Evolutionary conservation across 2,329 filamentous ascomycete genomes (phyloP).

Genomic region (Daldinia sp.): DNA sequence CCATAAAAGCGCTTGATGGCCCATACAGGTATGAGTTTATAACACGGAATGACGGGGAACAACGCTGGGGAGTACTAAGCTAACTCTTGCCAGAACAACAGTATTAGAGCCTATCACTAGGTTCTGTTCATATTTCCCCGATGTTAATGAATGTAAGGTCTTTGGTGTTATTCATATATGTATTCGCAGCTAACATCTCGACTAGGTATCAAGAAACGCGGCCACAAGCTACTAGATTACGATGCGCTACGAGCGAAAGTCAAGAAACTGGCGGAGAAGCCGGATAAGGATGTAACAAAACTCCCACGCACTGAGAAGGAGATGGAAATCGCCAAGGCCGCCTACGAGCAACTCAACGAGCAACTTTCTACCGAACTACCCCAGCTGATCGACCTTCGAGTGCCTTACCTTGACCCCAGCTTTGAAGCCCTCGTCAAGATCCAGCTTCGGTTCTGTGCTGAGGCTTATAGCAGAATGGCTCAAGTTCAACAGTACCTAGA

Average conservation of each 20-base stretch:
- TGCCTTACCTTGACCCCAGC: conserved; percentile 95
- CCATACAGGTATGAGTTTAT: conserved; percentile 77
- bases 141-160: conserved; percentile 91
- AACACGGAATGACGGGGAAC: background rate
- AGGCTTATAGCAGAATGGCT: conserved; percentile 97
- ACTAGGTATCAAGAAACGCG: conserved; percentile 94
- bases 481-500: conserved; percentile 99
- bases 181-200: conserved; percentile 36
- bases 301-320: conserved; percentile 96
- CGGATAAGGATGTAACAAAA: conserved; percentile 98
- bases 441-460: conserved; percentile 95
- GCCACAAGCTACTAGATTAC: conserved; percentile 98
- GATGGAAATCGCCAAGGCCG: conserved; percentile 89
- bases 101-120: conserved; percentile 95
- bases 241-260: conserved; percentile 95
- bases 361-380: conserved; percentile 93
- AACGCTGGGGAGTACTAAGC: background rate
- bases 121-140: conserved; percentile 98
- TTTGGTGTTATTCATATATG: too few relatives aligned
- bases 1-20: conserved; percentile 96
- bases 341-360: conserved; percentile 97
- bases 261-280: conserved; percentile 97
- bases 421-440: conserved; percentile 99
- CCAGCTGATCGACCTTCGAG: conserved; percentile 94
- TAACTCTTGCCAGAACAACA: conserved; percentile 71